A percentile compares a stretch with the other conserved stretches of the same genome.
Evolutionary conservation across 352 stramenopile species (phyloP).

Genomic region (Peronospora belbahrii): DNA sequence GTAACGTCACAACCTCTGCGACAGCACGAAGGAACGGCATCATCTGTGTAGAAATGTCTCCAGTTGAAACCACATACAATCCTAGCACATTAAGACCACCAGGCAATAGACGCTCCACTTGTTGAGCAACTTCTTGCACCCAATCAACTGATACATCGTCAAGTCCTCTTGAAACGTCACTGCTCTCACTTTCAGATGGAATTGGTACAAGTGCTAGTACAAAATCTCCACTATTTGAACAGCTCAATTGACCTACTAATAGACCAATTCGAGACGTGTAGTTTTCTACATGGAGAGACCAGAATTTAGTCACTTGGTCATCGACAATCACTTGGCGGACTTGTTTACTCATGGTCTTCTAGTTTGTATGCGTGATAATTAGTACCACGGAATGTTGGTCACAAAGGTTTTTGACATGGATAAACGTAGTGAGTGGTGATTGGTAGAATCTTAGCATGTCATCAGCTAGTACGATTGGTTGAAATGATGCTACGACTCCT

Average conservation of each 20-base stretch:
- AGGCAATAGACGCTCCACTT: conserved; percentile 60
- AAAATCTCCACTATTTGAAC: conserved; percentile 25
- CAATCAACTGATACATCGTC: conserved; percentile 57
- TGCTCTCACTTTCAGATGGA: conserved; percentile 37
- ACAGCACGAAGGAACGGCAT: conserved; percentile 49
- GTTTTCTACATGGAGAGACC: conserved; percentile 7
- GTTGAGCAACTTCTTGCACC: conserved; percentile 53
- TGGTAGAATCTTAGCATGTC: no score
- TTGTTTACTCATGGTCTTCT: conserved; percentile 20
- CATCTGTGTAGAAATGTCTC: conserved; percentile 26
- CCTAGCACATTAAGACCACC: conserved; percentile 47
- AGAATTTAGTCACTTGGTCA: conserved; percentile 20
- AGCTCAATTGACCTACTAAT: conserved; percentile 45
- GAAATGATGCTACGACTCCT: no score
- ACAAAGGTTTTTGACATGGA: no score
- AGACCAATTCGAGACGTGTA: conserved; percentile 52
- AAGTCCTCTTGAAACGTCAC: conserved; percentile 26
- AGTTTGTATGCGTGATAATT: not conserved
- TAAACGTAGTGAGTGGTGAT: no score
- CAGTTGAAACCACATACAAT: conserved; percentile 45
- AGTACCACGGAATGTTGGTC: no score
- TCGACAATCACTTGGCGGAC: conserved; percentile 28
- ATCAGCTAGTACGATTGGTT: not conserved
- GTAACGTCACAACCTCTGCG: conserved; percentile 24
- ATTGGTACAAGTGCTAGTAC: conserved; percentile 44